Evolutionary conservation across 768 basidiomycete species (phyloP).

Genomic region (Mycena haematopus): DNA sequence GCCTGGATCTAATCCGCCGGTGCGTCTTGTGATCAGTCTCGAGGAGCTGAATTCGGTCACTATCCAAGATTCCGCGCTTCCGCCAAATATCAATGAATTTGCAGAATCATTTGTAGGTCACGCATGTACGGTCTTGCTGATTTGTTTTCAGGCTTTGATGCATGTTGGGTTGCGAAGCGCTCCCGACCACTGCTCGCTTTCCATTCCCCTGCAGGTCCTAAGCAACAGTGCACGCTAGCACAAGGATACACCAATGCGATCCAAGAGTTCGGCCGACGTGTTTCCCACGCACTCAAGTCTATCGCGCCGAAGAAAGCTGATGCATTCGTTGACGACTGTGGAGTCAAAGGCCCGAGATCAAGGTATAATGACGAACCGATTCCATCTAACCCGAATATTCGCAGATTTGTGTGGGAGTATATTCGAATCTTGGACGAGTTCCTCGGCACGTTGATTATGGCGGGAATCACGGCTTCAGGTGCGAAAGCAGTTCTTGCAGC

Average conservation of each 20-base stretch:
- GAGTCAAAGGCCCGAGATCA: conserved; percentile 26
- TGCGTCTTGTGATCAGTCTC: conserved; percentile 40
- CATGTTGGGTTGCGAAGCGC: too few relatives aligned
- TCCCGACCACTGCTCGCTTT: conserved; percentile 17
- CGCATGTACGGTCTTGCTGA: conserved; percentile 35
- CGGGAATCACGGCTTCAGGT: conserved; percentile 42
- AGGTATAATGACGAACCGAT: conserved; percentile 30
- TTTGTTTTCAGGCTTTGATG: conserved; percentile 43
- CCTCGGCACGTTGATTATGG: conserved; percentile 30
- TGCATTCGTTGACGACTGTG: conserved; percentile 35
- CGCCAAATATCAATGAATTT: conserved; percentile 35
- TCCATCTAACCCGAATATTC: conserved; percentile 32
- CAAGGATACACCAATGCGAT: conserved; percentile 22
- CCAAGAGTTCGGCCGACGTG: neutral
- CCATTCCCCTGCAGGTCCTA: conserved; percentile 15
- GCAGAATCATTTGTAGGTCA: conserved; percentile 34
- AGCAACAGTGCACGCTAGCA: conserved; percentile 19
- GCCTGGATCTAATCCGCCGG: conserved; percentile 27
- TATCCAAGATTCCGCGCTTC: conserved; percentile 35
- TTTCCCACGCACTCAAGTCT: conserved; percentile 23
- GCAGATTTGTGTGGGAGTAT: conserved; percentile 39
- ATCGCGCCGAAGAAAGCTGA: conserved; percentile 8
- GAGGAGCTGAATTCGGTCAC: conserved; percentile 43
- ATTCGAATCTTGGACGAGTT: conserved; percentile 32
- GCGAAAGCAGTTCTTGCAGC: conserved; percentile 35